A percentile compares a stretch with the other conserved stretches of the same genome.
Conservation (phyloP, 78 protist species). For the Isochrysis galbana region DNA sequence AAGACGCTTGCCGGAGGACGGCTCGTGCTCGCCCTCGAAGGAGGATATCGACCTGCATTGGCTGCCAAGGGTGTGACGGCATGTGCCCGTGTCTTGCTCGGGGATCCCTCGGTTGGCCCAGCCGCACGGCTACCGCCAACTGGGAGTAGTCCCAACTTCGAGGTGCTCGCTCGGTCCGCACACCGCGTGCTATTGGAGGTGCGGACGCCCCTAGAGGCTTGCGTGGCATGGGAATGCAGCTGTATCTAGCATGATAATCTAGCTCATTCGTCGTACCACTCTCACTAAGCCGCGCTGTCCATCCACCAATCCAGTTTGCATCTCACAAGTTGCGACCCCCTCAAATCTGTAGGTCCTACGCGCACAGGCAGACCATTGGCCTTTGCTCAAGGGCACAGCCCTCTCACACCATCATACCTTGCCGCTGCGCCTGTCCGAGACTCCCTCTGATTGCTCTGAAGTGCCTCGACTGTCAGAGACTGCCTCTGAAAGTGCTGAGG, state of each 20-base stretch:
- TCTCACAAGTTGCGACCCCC: not conserved
- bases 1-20: not conserved
- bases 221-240: too few species aligned
- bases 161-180: too few species aligned
- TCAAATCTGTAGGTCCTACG: not conserved
- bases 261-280: not conserved
- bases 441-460: not conserved
- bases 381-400: not conserved
- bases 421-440: not conserved
- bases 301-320: not conserved
- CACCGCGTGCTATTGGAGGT: too few species aligned
- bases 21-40: conserved; percentile 28
- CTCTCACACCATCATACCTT: not conserved
- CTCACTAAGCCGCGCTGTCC: not conserved
- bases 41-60: not conserved
- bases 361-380: not conserved
- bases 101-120: not conserved
- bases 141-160: too few species aligned
- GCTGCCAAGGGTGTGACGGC: not conserved
- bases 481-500: too few species aligned
- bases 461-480: too few species aligned
- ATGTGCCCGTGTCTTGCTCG: not conserved
- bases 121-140: not conserved
- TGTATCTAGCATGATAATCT: too few species aligned
- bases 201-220: too few species aligned